These are phyloP conservation scores for Paramecium biaurelia DNA, from an alignment of 73 alveolate genomes.

Conservation along the genomic window DNA sequence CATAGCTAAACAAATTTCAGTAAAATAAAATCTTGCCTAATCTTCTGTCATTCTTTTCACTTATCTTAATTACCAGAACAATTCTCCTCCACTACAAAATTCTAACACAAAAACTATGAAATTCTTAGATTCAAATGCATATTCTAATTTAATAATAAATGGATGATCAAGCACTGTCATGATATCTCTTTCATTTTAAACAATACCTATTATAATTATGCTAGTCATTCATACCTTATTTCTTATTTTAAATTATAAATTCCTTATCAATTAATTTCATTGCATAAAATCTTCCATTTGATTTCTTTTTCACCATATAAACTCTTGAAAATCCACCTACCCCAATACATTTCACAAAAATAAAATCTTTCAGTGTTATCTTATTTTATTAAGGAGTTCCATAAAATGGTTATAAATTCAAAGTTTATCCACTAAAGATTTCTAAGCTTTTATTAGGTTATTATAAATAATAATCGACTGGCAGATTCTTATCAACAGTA, in stretches of 20 bases:
- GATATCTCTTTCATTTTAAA: constrained; percentile 66
- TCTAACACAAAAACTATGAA: constrained; percentile 78
- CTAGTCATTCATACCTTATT: constrained; percentile 61
- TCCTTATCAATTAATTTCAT: constrained; percentile 79
- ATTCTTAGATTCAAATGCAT: constrained; percentile 76
- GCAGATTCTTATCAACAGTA: constrained; percentile 30
- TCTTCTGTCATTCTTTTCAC: constrained; percentile 75
- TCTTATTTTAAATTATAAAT: constrained; percentile 66
- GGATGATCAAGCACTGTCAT: constrained; percentile 72
- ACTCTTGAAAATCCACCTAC: constrained; percentile 89
- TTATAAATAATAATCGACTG: constrained; percentile 13
- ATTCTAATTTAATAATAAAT: constrained; percentile 76
- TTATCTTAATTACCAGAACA: constrained; percentile 77
- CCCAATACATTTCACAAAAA: constrained; percentile 80
- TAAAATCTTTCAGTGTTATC: constrained; percentile 43
- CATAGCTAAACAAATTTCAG: constrained; percentile 72
- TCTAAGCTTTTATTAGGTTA: not conserved
- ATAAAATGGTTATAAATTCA: constrained; percentile 33
- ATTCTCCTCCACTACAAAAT: constrained; percentile 90
- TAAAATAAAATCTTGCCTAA: constrained; percentile 71
- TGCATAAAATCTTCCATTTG: constrained; percentile 85
- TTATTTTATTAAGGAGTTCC: not conserved
- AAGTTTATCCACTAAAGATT: not conserved
- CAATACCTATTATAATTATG: constrained; percentile 9
- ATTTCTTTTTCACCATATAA: constrained; percentile 75